Percentiles rank a stretch among this genome's conserved stretches.
Evolutionary conservation across 192 early-diverging fungal genomes (phyloP).

Genomic region (Entomortierella parvispora): DNA sequence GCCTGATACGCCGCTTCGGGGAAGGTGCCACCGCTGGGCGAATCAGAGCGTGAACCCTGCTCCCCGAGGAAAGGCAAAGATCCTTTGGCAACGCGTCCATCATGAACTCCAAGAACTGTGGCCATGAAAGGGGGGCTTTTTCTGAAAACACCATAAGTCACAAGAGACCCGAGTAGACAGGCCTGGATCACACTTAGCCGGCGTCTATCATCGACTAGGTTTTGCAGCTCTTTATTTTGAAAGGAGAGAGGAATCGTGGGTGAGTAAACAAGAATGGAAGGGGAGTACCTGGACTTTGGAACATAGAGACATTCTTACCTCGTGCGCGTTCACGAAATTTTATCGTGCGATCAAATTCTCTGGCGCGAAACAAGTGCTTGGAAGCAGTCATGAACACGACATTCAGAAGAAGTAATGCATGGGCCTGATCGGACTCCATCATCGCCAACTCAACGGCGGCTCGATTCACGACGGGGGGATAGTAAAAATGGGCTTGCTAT

Average conservation of each 20-base stretch:
- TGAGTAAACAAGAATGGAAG: no score
- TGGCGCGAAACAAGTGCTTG: slow-evolving; percentile 21
- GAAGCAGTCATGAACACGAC: slow-evolving; percentile 36
- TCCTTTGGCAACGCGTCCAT: not conserved
- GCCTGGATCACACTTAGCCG: slow-evolving; percentile 11
- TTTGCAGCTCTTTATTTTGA: slow-evolving; percentile 8
- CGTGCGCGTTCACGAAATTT: slow-evolving; percentile 31
- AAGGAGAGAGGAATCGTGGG: no score
- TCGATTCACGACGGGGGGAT: slow-evolving; percentile 29
- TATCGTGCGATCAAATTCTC: slow-evolving; percentile 26
- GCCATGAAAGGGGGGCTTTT: no score
- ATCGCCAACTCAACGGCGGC: slow-evolving; percentile 13
- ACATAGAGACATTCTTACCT: no score
- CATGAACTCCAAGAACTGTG: not conserved
- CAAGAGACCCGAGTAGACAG: not conserved
- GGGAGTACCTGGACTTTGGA: no score
- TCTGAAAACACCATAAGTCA: not conserved
- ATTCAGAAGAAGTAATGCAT: slow-evolving; percentile 23
- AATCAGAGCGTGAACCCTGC: no score
- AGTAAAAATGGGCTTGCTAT: slow-evolving; percentile 29
- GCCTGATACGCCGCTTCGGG: slow-evolving; percentile 30
- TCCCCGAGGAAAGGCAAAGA: not conserved
- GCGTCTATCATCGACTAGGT: slow-evolving; percentile 4
- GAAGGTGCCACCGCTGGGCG: not conserved
- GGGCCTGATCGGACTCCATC: slow-evolving; percentile 30